A percentile compares a stretch with the other conserved stretches of the same genome.
phyloP scores from a whole-genome alignment of 179 eudicot species.

The Carnegiea gigantea region DNA sequence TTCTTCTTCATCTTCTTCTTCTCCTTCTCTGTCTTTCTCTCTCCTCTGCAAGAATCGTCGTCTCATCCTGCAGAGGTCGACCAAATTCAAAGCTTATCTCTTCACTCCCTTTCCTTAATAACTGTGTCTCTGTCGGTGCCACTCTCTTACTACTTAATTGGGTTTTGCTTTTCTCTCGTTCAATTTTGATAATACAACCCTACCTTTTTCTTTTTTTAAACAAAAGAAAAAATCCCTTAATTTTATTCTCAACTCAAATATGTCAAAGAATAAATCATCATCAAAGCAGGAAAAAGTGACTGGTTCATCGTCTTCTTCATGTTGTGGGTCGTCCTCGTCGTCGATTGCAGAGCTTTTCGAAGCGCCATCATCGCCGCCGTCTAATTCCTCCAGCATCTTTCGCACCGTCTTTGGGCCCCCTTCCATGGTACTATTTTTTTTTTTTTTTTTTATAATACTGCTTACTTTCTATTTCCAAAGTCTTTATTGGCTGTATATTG shows the following conservation, averaged over 20 bases:
- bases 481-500: not conserved
- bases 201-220: not conserved
- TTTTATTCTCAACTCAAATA: not conserved
- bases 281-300: not conserved
- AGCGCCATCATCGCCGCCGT: not conserved
- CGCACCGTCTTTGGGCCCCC: constrained; percentile 8
- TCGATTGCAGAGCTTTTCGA: constrained; percentile 10
- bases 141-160: not conserved
- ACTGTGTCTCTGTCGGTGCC: not conserved
- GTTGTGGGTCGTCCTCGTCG: not conserved
- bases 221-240: too few relatives aligned
- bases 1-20: not conserved
- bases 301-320: not conserved
- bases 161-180: not conserved
- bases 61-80: not conserved
- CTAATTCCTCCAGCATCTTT: not conserved
- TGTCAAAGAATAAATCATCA: not conserved
- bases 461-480: not conserved
- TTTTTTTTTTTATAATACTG: not conserved
- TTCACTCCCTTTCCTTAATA: constrained; percentile 1
- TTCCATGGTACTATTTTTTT: not conserved
- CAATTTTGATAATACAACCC: not conserved
- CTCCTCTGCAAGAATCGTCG: not conserved
- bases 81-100: not conserved
- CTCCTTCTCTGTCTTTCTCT: not conserved